Evolutionary conservation across 345 rosid species (phyloP), one percentile per base, ranked within the genome.

Genomic region (Ailanthus altissimus): DNA sequence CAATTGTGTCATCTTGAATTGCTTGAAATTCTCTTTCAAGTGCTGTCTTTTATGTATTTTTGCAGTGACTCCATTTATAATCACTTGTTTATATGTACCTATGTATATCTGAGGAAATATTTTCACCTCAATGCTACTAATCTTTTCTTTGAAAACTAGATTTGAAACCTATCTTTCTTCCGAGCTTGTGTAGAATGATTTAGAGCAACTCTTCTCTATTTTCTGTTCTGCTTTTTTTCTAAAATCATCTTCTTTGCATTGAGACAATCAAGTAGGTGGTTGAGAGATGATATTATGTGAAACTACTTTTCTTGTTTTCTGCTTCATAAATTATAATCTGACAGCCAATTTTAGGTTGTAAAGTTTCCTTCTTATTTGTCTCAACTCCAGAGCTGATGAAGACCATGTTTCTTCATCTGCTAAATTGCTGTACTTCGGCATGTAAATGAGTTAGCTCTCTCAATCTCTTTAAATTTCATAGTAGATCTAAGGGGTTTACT

Each of bases 351-450:
- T 32, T 32, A 50, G 28, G 14, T 2, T 36, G 25, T 5, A 70
- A 50, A 32, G 14, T 20, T 51, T 51, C 60, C 18, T 32, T 51
- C 25, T 63, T 69, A 8, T 16, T 16, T 1, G 46, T 18, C 73
- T 51, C 59, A 20, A 67, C 5, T 20, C 58, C 23, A 15, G 58
- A 68, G 21, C 8, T 26, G 14, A 47, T 47, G 23, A 25, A 25
- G 26, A 14, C 57, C 40, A 8, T 50, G 59, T 53, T 5, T 18
- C 25, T 50, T 51, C 59, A 10, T 28, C 14, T 32, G 46, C 60
- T 70, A 70, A 69, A 66, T 66, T 45, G 70, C 20, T 66, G 53
- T 45, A 66, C 2, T 45, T 49, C 43, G 9, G 15, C 58, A 47
- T 26, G 72, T 26, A 26, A 26, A 47, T 49, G 23, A 26, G 43